A percentile compares a stretch with the other conserved stretches of the same genome.
These are phyloP conservation scores for Cucumis cinereus DNA, from an alignment of 306 rosid genomes.

Conservation along the genomic window DNA sequence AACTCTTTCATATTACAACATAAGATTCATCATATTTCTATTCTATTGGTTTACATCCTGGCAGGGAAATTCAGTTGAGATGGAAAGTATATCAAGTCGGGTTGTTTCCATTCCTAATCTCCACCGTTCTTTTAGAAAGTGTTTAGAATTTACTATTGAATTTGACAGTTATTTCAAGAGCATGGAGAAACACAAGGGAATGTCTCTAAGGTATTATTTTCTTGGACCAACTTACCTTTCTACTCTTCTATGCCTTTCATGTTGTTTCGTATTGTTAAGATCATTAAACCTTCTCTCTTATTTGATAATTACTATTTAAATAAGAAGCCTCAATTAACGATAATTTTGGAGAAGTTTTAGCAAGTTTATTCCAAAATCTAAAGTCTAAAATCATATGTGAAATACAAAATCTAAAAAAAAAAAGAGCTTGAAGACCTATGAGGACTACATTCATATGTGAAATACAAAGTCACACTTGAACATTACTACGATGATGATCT, in stretches of 20 bases:
- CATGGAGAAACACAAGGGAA: constrained; percentile 46
- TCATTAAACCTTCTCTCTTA: no score
- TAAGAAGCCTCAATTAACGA: no score
- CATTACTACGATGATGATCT: neutral
- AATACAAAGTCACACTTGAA: neutral
- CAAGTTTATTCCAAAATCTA: no score
- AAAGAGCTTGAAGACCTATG: neutral
- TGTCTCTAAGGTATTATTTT: constrained; percentile 35
- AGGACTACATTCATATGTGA: neutral
- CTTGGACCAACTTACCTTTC: neutral
- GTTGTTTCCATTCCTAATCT: neutral
- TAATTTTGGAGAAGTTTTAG: no score
- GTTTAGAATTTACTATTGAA: constrained; percentile 14
- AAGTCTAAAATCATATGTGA: no score
- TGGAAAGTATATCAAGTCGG: neutral
- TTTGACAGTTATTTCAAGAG: constrained; percentile 62
- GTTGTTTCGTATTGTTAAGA: no score
- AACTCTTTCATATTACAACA: neutral
- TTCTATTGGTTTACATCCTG: neutral
- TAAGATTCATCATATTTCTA: neutral
- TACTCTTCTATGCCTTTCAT: neutral
- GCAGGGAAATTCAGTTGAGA: constrained; percentile 18
- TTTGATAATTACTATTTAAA: no score
- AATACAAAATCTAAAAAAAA: no score
- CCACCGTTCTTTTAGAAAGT: neutral